Conservation (phyloP, 2,329 filamentous ascomycete species). For the Diaporthe citri region DNA sequence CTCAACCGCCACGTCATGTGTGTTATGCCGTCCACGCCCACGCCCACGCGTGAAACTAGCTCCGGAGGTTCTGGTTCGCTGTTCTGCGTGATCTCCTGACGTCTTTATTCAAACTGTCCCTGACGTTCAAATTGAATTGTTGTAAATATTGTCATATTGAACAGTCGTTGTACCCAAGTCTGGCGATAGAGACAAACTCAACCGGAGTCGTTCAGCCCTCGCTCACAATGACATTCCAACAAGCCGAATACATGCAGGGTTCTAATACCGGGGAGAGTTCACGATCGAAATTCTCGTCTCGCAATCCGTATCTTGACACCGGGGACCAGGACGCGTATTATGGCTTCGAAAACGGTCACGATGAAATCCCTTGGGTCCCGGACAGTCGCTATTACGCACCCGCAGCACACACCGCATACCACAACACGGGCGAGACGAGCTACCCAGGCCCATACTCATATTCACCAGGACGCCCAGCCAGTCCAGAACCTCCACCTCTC, state of each 20-base stretch:
- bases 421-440: slow-evolving; percentile 4
- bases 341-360: not conserved
- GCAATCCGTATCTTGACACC: not conserved
- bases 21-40: slow-evolving; percentile 22
- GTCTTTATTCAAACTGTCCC: not conserved
- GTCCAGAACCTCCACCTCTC: slow-evolving; percentile 6
- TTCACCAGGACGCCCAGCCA: not conserved
- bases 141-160: not conserved
- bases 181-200: not conserved
- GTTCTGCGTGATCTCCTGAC: not conserved
- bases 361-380: not conserved
- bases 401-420: not conserved
- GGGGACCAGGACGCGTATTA: not conserved
- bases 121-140: not conserved
- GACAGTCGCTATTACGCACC: not conserved
- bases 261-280: not conserved
- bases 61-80: not conserved
- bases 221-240: slow-evolving; percentile 19
- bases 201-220: not conserved
- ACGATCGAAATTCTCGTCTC: not conserved
- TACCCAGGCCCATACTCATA: not conserved
- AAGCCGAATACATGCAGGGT: not conserved
- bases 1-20: slow-evolving; percentile 18
- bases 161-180: not conserved
- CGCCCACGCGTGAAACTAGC: slow-evolving; percentile 22